Evolutionary conservation across 2,329 filamentous ascomycete species (phyloP).

Genomic region (Colletotrichum chlorophyti): DNA sequence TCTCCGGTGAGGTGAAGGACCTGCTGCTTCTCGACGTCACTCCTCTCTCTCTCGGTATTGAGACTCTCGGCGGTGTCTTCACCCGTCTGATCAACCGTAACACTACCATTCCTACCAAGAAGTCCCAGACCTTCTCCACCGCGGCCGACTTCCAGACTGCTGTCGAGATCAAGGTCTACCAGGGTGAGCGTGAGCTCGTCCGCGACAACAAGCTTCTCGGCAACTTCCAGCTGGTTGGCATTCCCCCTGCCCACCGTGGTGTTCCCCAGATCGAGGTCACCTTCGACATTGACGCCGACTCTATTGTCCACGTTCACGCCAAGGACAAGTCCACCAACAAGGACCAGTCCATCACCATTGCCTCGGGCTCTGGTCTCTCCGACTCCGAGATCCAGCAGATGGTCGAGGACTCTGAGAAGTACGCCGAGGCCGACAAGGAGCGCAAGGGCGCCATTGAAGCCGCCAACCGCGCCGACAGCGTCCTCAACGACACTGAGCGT

Average conservation of each 20-base stretch:
- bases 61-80: constrained; percentile 97
- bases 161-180: constrained; percentile 99
- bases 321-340: constrained; percentile 99
- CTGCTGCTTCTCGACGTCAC: constrained; percentile 95
- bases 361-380: constrained; percentile 94
- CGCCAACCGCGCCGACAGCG: constrained; percentile 96
- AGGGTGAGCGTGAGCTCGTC: constrained; percentile 99
- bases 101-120: constrained; percentile 99
- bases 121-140: constrained; percentile 97
- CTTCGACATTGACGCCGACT: constrained; percentile 98
- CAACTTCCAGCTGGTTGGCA: constrained; percentile 99
- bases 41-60: constrained; percentile 95
- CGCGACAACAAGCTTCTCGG: constrained; percentile 98
- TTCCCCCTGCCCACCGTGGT: constrained; percentile 94
- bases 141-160: constrained; percentile 98
- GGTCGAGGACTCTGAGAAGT: constrained; percentile 98
- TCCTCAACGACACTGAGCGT: constrained; percentile 98
- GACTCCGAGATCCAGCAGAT: constrained; percentile 95
- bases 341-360: constrained; percentile 99
- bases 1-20: constrained; percentile 96
- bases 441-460: constrained; percentile 95
- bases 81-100: constrained; percentile 98
- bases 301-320: constrained; percentile 96
- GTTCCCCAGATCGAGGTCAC: constrained; percentile 97
- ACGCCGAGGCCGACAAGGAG: constrained; percentile 93